phyloP scores from a whole-genome alignment of 2,329 filamentous ascomycete genomes.

The Parascedosporium putredinis region DNA sequence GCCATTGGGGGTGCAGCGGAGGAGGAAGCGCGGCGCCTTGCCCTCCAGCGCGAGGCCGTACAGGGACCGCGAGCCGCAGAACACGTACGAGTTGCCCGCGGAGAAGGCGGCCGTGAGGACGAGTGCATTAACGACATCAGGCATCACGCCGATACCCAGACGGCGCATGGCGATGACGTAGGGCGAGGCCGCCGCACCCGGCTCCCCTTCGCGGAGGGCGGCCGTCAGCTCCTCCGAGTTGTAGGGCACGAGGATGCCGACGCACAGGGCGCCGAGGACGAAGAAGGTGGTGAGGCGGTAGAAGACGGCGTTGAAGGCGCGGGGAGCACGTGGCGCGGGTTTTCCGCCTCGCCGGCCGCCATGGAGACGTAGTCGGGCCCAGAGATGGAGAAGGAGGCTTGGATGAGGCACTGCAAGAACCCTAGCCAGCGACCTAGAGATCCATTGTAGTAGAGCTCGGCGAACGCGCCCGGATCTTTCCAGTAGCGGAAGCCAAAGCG shows the following conservation, averaged over 20 bases:
- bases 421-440: constrained; percentile 63
- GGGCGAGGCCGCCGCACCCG: constrained; percentile 59
- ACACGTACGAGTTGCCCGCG: constrained; percentile 54
- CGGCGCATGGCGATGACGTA: constrained; percentile 60
- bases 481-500: constrained; percentile 62
- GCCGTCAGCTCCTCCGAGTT: constrained; percentile 51
- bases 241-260: constrained; percentile 62
- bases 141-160: constrained; percentile 50
- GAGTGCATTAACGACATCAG: constrained; percentile 64
- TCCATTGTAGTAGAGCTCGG: constrained; percentile 52
- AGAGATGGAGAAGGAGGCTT: constrained; percentile 57
- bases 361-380: constrained; percentile 59
- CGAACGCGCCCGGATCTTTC: constrained; percentile 60
- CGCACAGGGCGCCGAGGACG: constrained; percentile 60
- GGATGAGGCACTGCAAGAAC: constrained; percentile 65
- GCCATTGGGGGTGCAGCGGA: constrained; percentile 49
- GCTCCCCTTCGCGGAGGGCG: constrained; percentile 46
- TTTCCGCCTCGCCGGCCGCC: constrained; percentile 62
- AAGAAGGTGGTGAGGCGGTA: constrained; percentile 70
- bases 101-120: constrained; percentile 57
- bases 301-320: constrained; percentile 69
- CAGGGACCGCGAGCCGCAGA: constrained; percentile 57
- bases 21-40: constrained; percentile 52
- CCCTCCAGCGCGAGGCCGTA: constrained; percentile 60
- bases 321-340: constrained; percentile 61